Evolutionary conservation across 2,329 filamentous ascomycete species (phyloP).

Genomic region (Exophiala sideris): DNA sequence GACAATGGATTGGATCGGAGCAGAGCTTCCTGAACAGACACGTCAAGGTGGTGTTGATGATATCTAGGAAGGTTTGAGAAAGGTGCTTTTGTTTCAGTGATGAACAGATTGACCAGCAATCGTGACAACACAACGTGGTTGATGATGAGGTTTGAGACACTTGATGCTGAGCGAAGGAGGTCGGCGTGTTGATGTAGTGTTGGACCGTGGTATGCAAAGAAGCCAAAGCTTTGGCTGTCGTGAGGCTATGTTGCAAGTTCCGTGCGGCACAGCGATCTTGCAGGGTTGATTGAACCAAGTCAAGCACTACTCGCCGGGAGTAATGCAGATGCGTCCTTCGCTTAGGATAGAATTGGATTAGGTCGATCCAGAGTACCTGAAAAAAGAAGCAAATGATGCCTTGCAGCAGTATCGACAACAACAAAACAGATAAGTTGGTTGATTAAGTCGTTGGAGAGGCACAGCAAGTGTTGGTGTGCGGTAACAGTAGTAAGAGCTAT

Average conservation of each 20-base stretch:
- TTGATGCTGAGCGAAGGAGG: conserved; percentile 16
- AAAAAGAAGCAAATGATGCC: background rate
- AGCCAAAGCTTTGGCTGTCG: background rate
- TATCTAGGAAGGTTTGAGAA: conserved; percentile 25
- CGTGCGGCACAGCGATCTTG: conserved; percentile 2
- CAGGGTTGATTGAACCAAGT: conserved; percentile 1
- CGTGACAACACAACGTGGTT: conserved; percentile 16
- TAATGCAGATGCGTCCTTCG: conserved; percentile 6
- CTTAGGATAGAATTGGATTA: conserved; percentile 2
- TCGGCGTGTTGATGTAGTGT: background rate
- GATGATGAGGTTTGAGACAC: conserved; percentile 4
- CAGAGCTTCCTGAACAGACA: conserved; percentile 27
- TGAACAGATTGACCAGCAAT: conserved; percentile 28
- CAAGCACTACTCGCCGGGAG: conserved; percentile 15
- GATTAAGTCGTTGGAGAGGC: conserved; percentile 18
- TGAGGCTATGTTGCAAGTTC: background rate
- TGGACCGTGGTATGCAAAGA: background rate
- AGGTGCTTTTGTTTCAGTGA: conserved; percentile 18
- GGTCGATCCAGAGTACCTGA: background rate
- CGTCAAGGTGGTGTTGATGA: conserved; percentile 8
- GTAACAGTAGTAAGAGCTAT: conserved; percentile 22
- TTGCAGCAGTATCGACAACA: conserved; percentile 10
- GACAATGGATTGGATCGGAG: conserved; percentile 4
- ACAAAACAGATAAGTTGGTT: conserved; percentile 7
- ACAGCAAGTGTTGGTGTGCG: conserved; percentile 21